phyloP scores from a whole-genome alignment of 768 basidiomycete species.

The Boletus rubescentipes region DNA sequence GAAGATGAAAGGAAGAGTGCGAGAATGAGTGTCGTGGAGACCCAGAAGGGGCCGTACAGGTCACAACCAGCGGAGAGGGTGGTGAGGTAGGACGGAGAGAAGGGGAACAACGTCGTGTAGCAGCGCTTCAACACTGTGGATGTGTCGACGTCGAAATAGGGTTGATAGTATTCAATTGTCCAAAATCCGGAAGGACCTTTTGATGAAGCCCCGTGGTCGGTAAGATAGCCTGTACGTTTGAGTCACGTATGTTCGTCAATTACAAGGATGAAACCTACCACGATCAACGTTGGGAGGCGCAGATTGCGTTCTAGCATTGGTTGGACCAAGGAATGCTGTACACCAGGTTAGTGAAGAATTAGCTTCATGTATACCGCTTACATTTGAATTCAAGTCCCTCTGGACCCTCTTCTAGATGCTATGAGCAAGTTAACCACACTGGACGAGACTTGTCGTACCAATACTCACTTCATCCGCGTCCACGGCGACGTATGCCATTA shows the following conservation, averaged over 20 bases:
- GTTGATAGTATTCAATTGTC: constrained; percentile 83
- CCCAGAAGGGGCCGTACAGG: constrained; percentile 96
- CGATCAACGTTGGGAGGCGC: constrained; percentile 44
- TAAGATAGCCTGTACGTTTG: constrained; percentile 55
- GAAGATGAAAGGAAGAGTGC: constrained; percentile 92
- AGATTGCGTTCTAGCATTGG: constrained; percentile 27
- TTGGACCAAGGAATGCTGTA: constrained; percentile 55
- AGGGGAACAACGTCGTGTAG: constrained; percentile 76
- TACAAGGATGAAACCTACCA: constrained; percentile 35
- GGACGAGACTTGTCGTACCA: not conserved
- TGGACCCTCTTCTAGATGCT: constrained; percentile 65
- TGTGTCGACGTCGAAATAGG: constrained; percentile 88
- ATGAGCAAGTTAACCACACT: constrained; percentile 1
- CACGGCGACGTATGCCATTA: constrained; percentile 72
- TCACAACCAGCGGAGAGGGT: constrained; percentile 57
- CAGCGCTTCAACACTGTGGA: constrained; percentile 73
- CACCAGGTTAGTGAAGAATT: not conserved
- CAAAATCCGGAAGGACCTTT: constrained; percentile 63
- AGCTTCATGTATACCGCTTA: constrained; percentile 25
- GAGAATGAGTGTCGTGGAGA: constrained; percentile 92
- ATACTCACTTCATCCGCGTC: constrained; percentile 65
- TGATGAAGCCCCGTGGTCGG: constrained; percentile 46
- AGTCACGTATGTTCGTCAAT: not conserved
- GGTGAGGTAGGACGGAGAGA: constrained; percentile 59
- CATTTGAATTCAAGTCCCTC: constrained; percentile 76